Base-by-base conservation (phyloP, 1,284 basidiomycete genomes). In the Ustilago tritici region DNA sequence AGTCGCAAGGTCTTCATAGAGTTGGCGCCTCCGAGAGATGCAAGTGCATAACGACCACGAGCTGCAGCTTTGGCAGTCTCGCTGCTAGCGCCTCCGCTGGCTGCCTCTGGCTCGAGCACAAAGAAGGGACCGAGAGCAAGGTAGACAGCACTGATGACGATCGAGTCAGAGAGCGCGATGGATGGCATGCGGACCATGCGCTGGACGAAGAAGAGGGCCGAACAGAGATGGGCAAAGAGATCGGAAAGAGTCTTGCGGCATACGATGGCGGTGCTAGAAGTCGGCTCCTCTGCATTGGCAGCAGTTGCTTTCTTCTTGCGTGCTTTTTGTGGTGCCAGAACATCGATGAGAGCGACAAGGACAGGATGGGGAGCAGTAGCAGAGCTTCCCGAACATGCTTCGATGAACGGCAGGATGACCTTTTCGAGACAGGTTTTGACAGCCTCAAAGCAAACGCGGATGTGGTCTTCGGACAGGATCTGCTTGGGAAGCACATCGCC, bases 71-170 rank as follows among this genome's bases (percentile, higher is more conserved):
- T 73, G 6, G 79, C 70, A 8, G 58, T 65, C 11, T 76, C 75
- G 57, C 63, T 75, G 6, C 61, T 59, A 1, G 59, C 63, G 19
- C 61, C 61, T 52, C 76, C 76, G 47, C 65, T 53, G 38, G 65
- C 55, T 5, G 58, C 10, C 41, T 94, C 93, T 19, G 90, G 81
- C 59, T 88, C 91, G 6, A 95, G 61, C 15, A 76, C 91, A 80
- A 98, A 98, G 87, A 98, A 95, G 0, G 96, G 95, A 1, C 92
- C 93, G 70, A 98, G 93, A 1, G 94, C 91, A 59, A 97, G 92
- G 86, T 95, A 98, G 4, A 97, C 93, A 0, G 92, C 91, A 79
- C 93, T 92, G 62, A 97, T 96, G 80, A 97, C 91, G 53, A 85
- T 74, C 17, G 82, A 63, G 50, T 85, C 84, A 15, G 83, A 78